These are phyloP conservation scores for Aspergillus fijiensis DNA, from an alignment of 2,329 filamentous ascomycete species.

Conservation along the genomic window DNA sequence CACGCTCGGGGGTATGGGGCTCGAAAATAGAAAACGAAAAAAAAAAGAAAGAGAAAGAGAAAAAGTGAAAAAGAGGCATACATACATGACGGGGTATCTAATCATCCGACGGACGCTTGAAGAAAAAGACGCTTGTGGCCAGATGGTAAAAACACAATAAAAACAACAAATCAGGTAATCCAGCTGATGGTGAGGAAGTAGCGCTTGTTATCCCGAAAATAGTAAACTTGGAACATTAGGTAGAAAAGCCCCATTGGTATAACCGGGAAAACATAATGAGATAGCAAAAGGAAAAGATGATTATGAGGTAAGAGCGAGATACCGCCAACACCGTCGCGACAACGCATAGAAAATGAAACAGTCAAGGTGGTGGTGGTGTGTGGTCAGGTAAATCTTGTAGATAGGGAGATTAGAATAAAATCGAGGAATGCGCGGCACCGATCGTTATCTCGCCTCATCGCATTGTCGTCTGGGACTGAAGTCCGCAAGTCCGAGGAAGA, in stretches of 20 bases:
- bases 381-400: constrained; percentile 5
- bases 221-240: background rate
- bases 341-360: constrained; percentile 12
- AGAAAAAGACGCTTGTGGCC: constrained; percentile 2
- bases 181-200: background rate
- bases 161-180: constrained; percentile 4
- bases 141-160: constrained; percentile 4
- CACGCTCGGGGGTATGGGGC: constrained; percentile 25
- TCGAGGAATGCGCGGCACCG: constrained; percentile 7
- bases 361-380: constrained; percentile 10
- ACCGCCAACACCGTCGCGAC: constrained; percentile 14
- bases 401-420: background rate
- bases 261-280: background rate
- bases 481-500: background rate
- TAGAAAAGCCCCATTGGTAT: background rate
- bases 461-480: background rate
- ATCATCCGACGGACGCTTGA: constrained; percentile 11
- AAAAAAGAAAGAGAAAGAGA: background rate
- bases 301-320: background rate
- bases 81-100: constrained; percentile 26
- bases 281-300: background rate
- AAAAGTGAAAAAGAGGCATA: background rate
- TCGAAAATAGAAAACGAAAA: constrained; percentile 6
- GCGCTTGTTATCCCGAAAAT: background rate
- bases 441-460: background rate